phyloP scores from a whole-genome alignment of 352 stramenopile species.

The Globisporangium acanthophoron region DNA sequence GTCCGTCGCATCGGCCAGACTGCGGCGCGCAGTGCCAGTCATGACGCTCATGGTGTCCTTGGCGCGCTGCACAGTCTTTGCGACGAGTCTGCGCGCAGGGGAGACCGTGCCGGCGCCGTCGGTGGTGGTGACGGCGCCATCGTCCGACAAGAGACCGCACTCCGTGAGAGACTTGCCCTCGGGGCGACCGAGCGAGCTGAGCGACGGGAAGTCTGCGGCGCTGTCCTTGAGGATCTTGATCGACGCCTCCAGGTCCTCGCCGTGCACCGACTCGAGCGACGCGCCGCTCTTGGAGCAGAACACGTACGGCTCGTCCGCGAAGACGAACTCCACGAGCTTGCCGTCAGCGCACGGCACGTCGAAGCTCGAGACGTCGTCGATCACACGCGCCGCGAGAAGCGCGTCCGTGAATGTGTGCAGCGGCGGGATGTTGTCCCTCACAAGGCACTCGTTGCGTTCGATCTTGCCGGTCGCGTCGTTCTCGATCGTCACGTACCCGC shows the following conservation, averaged over 20 bases:
- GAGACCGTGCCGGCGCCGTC: neutral
- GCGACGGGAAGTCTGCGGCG: slow-evolving; percentile 8
- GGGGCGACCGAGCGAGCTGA: slow-evolving; percentile 7
- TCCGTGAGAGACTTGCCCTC: slow-evolving; percentile 4
- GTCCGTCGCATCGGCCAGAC: slow-evolving; percentile 8
- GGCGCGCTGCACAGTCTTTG: slow-evolving; percentile 7
- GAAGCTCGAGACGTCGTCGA: slow-evolving; percentile 19
- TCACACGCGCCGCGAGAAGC: slow-evolving; percentile 16
- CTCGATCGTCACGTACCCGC: slow-evolving; percentile 25
- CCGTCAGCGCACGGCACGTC: slow-evolving; percentile 11
- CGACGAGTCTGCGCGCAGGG: slow-evolving; percentile 4
- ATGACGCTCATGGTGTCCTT: slow-evolving; percentile 13
- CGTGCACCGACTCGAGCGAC: slow-evolving; percentile 10
- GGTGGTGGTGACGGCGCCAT: neutral
- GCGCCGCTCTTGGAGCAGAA: slow-evolving; percentile 18
- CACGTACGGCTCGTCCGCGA: slow-evolving; percentile 30
- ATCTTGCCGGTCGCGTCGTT: slow-evolving; percentile 16
- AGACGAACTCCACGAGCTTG: slow-evolving; percentile 25
- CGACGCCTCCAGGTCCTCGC: slow-evolving; percentile 15
- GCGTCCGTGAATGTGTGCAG: slow-evolving; percentile 14
- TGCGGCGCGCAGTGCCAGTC: slow-evolving; percentile 8
- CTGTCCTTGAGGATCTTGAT: slow-evolving; percentile 16
- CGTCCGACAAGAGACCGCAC: slow-evolving; percentile 9
- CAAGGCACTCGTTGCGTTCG: slow-evolving; percentile 14
- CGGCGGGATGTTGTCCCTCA: slow-evolving; percentile 16